Percentiles rank a stretch among this genome's conserved stretches.
phyloP scores from a whole-genome alignment of 2,329 filamentous ascomycete genomes.

The Chrysosporium keratinophilum region DNA sequence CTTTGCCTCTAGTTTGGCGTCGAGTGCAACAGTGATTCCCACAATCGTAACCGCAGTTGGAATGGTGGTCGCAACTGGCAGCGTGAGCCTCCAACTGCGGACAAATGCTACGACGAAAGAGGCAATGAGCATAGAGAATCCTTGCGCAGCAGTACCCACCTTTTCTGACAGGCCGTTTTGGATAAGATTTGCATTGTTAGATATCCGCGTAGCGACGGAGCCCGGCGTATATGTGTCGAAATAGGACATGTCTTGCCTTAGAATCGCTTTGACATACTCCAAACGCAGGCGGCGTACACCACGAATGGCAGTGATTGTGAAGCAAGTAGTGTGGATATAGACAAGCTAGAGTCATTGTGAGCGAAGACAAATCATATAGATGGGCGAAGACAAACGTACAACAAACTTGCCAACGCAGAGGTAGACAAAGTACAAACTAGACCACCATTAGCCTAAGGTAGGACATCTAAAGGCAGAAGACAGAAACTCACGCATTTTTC shows the following conservation, averaged over 20 bases:
- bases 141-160: conserved; percentile 17
- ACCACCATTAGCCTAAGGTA: neutral
- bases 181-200: conserved; percentile 20
- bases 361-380: neutral
- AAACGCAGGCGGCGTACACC: conserved; percentile 21
- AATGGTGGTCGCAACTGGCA: conserved; percentile 39
- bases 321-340: conserved; percentile 49
- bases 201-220: conserved; percentile 18
- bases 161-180: conserved; percentile 18
- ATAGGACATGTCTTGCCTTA: conserved; percentile 23
- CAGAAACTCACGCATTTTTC: conserved; percentile 25
- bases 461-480: too few relatives aligned
- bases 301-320: conserved; percentile 37
- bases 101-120: conserved; percentile 34
- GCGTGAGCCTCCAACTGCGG: conserved; percentile 36
- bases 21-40: conserved; percentile 18
- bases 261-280: conserved; percentile 18
- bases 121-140: conserved; percentile 25
- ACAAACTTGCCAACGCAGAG: conserved; percentile 53
- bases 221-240: conserved; percentile 22
- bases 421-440: conserved; percentile 54
- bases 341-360: conserved; percentile 43
- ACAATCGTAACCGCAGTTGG: conserved; percentile 32
- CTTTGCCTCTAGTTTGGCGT: conserved; percentile 21
- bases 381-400: conserved; percentile 7